These are phyloP conservation scores for Inosperma sp. DNA, from an alignment of 768 basidiomycete genomes.

Conservation along the genomic window DNA sequence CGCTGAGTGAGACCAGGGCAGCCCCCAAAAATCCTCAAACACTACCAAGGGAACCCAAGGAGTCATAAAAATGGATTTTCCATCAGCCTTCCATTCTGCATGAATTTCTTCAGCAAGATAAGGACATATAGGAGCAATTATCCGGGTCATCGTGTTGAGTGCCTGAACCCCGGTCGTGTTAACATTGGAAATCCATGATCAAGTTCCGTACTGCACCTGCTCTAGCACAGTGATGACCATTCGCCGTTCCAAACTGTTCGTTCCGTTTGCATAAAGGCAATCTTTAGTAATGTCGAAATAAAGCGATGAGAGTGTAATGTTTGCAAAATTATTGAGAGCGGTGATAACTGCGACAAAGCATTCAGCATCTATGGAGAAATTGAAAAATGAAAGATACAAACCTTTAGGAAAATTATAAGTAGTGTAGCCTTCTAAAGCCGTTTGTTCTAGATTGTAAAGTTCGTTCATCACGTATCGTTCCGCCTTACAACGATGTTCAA, in stretches of 20 bases:
- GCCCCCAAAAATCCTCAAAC: background rate
- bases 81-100: slow-evolving; percentile 35
- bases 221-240: slow-evolving; percentile 68
- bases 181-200: background rate
- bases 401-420: slow-evolving; percentile 82
- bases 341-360: slow-evolving; percentile 51
- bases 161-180: slow-evolving; percentile 40
- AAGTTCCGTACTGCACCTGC: slow-evolving; percentile 42
- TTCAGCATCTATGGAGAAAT: background rate
- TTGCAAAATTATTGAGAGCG: slow-evolving; percentile 71
- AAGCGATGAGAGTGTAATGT: slow-evolving; percentile 79
- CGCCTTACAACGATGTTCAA: too few relatives aligned
- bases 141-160: slow-evolving; percentile 57
- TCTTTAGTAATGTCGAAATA: slow-evolving; percentile 95
- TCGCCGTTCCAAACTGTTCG: slow-evolving; percentile 49
- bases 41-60: slow-evolving; percentile 70
- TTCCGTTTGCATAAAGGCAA: slow-evolving; percentile 69
- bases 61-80: slow-evolving; percentile 61
- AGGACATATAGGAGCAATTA: slow-evolving; percentile 83
- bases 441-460: slow-evolving; percentile 64
- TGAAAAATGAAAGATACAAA: slow-evolving; percentile 22
- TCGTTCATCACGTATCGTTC: slow-evolving; percentile 88
- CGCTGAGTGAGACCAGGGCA: background rate
- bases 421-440: slow-evolving; percentile 63
- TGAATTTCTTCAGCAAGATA: slow-evolving; percentile 90